Evolutionary conservation across 2,329 filamentous ascomycete genomes (phyloP), one percentile per base, ranked within the genome.

Genomic region (Fusarium acutatum): DNA sequence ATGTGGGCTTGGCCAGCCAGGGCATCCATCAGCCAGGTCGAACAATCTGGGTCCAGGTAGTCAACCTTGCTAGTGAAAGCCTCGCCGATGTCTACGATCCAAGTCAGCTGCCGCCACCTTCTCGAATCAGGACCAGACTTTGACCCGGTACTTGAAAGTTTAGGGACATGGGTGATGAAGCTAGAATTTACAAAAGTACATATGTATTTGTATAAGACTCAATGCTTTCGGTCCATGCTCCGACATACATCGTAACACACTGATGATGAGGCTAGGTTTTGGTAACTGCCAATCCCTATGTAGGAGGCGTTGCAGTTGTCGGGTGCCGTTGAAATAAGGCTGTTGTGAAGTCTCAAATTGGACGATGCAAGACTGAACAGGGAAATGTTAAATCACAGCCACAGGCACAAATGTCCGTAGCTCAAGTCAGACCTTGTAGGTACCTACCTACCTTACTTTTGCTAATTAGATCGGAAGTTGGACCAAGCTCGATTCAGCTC

Each of bases 301-400:
- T 35, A 32, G 26, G 30, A 44, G 22, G 26, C 24, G 15, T 18
- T 28, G 20, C 26, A 62, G 40, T 58, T 24, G 30, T 54, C 38
- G 41, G 22, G 47, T 58, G 67, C 65, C n/a, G 59, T 72, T 64
- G 64, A 69, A 72, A 71, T 67, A 74, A 64, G 72, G 58, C 60
- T 63, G 40, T 54, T 43, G 30, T 34, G 44, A 59, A 64, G 53
- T 67, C 46, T 66, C 50, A 67, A 57, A 58, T 38, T 63, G 44
- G 34, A 34, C 32, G 28, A 41, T 53, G 50, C 40, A 59, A 46
- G 60, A 28, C 22, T 32, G 26, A 26, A 38, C 35, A 38, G 22
- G 57, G 35, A 44, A 28, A 67, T 38, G 28, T 28, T 28, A 68
- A 59, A 60, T 24, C 26, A 38, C 46, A 59, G 46, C 38, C 50